Evolutionary conservation across 257 asterid genomes (phyloP), one percentile per base, ranked within the genome.

Genomic region (Fraxinus excelsior): DNA sequence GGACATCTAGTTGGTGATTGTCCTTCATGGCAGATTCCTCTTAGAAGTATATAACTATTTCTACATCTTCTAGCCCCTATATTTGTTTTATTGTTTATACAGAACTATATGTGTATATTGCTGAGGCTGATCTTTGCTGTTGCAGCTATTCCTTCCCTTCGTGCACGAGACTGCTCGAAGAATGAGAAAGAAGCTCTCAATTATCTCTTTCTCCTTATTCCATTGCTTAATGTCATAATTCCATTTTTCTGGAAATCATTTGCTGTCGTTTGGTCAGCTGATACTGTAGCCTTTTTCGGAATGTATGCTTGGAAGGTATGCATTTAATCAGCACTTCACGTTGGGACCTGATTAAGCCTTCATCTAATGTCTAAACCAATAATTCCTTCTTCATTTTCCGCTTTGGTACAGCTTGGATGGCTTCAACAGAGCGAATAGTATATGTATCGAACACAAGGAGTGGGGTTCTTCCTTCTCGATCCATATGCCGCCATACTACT

Each of bases 291-390:
- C 66, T 93, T 92, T 71, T 79, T 95, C 6, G 99, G 88, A 67
- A 90, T 93, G 99, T 93, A 95, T 78, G 98, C 97, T 8, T 93
- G 99, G 99, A 92, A 95, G 99, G 99, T 95, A 81, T 23, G 8
- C 42, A 29, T 64, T 40, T 71, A 35, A 7, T 19, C 13, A 13
- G 0, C 67, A 23, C 13, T 29, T 56, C 65, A 28, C 35, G 31
- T 73, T 23, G 28, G 49, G 34, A 34, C 32, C 73, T 14, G n/a
- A 65, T 72, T 23, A 56, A 74, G 66, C 44, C 25, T 25, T n/a
- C 77, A 18, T 77, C 46, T n/a, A n/a, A n/a, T n/a, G n/a, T n/a
- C n/a, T 51, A 67, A 40, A 23, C 26, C 7, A 14, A 1, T 34
- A 44, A 46, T 46, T 46, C 58, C 58, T 46, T 16, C 31, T 10